Percentiles rank a stretch among this genome's conserved stretches.
Evolutionary conservation across 805 yeast species (phyloP).

Genomic region (Wickerhamiella qilinensis): DNA sequence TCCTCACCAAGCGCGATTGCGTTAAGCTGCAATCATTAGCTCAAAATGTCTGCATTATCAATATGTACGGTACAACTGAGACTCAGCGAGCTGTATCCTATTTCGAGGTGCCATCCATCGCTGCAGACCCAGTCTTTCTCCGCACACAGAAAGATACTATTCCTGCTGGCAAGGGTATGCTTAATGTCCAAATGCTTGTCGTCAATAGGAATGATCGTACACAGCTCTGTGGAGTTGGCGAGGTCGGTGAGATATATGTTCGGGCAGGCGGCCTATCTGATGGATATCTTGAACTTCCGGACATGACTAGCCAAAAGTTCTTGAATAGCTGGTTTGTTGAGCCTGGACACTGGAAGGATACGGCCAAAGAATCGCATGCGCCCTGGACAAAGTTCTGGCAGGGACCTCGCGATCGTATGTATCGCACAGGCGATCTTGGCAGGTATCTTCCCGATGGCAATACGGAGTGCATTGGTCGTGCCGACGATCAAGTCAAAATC

Average conservation of each 20-base stretch:
- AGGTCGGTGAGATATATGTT: constrained; percentile 95
- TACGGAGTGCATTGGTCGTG: constrained; percentile 96
- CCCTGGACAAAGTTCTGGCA: constrained; percentile 70
- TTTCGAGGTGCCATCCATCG: constrained; percentile 68
- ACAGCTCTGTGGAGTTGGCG: constrained; percentile 95
- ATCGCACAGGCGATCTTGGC: constrained; percentile 95
- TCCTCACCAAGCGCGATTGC: constrained; percentile 93
- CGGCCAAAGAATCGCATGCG: constrained; percentile 28
- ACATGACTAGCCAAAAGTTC: constrained; percentile 73
- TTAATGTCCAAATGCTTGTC: constrained; percentile 81
- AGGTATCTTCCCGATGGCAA: constrained; percentile 94
- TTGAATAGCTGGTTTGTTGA: constrained; percentile 82
- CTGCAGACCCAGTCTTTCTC: constrained; percentile 54
- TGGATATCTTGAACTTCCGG: constrained; percentile 87
- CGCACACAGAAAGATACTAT: constrained; percentile 80
- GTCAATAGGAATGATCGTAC: constrained; percentile 80
- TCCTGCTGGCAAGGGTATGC: constrained; percentile 99
- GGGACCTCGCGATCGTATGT: constrained; percentile 91
- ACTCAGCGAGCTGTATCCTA: constrained; percentile 97
- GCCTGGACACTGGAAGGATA: constrained; percentile 40
- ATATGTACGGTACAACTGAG: constrained; percentile 99
- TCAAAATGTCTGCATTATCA: constrained; percentile 73
- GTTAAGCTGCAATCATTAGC: constrained; percentile 83
- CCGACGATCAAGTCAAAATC: constrained; percentile 96
- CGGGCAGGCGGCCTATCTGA: constrained; percentile 97